These are phyloP conservation scores for Hyphodiscus sp. DNA, from an alignment of 2,329 filamentous ascomycete species.

Conservation along the genomic window DNA sequence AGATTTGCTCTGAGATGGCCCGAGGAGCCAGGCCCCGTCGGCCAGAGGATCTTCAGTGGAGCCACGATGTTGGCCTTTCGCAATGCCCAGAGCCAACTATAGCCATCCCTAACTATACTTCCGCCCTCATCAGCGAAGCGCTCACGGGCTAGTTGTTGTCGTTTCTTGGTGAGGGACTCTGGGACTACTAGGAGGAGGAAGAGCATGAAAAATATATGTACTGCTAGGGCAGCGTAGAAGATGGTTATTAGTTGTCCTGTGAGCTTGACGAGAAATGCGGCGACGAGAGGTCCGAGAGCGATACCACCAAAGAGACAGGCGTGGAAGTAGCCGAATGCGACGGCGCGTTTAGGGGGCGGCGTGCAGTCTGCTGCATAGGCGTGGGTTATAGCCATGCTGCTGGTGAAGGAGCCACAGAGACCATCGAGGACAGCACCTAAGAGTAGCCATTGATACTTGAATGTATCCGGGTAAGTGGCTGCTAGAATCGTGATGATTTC, in stretches of 20 bases:
- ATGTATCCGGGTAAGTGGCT: slow-evolving; percentile 62
- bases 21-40: slow-evolving; percentile 57
- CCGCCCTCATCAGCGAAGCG: slow-evolving; percentile 49
- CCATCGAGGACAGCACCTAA: slow-evolving; percentile 75
- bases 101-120: slow-evolving; percentile 12
- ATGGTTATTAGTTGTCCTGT: slow-evolving; percentile 72
- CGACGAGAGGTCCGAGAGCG: slow-evolving; percentile 75
- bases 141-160: slow-evolving; percentile 64
- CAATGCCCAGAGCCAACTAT: slow-evolving; percentile 27
- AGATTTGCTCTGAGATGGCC: slow-evolving; percentile 68
- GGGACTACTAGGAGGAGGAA: slow-evolving; percentile 68
- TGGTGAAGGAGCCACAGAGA: slow-evolving; percentile 80
- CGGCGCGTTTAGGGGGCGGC: slow-evolving; percentile 67
- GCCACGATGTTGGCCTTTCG: slow-evolving; percentile 61
- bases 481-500: slow-evolving; percentile 76
- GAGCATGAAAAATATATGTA: slow-evolving; percentile 67
- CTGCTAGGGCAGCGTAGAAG: slow-evolving; percentile 73
- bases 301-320: slow-evolving; percentile 85
- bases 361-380: slow-evolving; percentile 91
- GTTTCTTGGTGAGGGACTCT: slow-evolving; percentile 72
- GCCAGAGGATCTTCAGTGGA: slow-evolving; percentile 72
- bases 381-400: slow-evolving; percentile 68
- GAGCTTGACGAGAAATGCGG: slow-evolving; percentile 70
- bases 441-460: slow-evolving; percentile 75
- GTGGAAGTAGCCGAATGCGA: slow-evolving; percentile 85